phyloP scores from a whole-genome alignment of 371 early-diverging fungal genomes.

The Choanephora cucurbitarum region DNA sequence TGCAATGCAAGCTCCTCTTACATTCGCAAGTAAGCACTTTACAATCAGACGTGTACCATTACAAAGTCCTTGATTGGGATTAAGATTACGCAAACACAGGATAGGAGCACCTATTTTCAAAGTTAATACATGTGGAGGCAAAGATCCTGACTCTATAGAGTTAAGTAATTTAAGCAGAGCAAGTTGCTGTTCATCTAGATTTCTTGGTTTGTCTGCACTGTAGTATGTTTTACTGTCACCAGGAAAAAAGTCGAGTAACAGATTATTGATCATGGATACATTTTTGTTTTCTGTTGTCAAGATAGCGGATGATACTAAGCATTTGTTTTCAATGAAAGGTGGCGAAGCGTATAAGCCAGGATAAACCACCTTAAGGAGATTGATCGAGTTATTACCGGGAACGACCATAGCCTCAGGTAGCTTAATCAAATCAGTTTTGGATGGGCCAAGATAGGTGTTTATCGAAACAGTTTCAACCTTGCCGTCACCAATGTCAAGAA shows the following conservation, averaged over 20 bases:
- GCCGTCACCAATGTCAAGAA: constrained; percentile 7
- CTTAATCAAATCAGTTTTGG: no score
- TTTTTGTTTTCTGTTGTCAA: constrained; percentile 8
- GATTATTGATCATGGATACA: neutral
- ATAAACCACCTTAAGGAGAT: no score
- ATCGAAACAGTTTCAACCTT: no score
- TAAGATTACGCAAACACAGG: neutral
- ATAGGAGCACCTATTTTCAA: constrained; percentile 6
- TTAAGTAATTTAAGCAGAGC: constrained; percentile 1
- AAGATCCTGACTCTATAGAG: neutral
- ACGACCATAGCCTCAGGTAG: no score
- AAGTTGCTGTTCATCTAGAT: neutral
- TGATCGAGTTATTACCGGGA: no score
- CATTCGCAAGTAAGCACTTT: neutral
- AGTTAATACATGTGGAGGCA: neutral
- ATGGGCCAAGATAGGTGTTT: no score
- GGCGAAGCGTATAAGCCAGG: no score
- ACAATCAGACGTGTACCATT: constrained; percentile 30
- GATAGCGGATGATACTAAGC: no score
- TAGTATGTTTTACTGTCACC: neutral
- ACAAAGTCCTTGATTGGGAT: constrained; percentile 21
- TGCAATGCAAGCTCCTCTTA: constrained; percentile 17
- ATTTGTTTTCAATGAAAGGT: no score
- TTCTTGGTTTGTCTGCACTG: neutral
- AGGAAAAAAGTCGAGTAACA: neutral